Percentiles rank a stretch among this genome's conserved stretches.
Conservation (phyloP, 257 asterid genomes). For the Fraxinus cuspidata region DNA sequence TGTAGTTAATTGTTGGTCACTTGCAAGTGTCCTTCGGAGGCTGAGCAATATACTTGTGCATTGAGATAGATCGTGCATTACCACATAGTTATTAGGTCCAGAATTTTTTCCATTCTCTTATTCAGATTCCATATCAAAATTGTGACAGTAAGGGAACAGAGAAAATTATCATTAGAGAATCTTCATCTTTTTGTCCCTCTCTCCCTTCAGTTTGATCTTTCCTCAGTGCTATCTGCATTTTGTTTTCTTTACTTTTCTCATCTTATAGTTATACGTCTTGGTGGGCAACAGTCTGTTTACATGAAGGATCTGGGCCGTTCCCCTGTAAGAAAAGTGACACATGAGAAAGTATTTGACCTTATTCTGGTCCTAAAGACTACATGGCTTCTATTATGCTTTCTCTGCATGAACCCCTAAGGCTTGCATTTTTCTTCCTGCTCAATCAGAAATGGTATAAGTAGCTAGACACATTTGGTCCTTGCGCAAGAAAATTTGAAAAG, state of each 20-base stretch:
- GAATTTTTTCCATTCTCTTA: not conserved
- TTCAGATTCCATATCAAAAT: not conserved
- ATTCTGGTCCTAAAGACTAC: conserved; percentile 26
- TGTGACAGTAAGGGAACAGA: too few species aligned
- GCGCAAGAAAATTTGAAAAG: not conserved
- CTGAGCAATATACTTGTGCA: conserved; percentile 6
- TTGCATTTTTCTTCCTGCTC: not conserved
- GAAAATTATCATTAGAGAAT: not conserved
- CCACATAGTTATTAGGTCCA: not conserved
- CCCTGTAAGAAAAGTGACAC: not conserved
- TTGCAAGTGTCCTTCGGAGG: not conserved
- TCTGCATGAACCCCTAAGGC: not conserved
- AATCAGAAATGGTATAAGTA: too few species aligned
- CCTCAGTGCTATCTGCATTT: not conserved
- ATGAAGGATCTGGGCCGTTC: not conserved
- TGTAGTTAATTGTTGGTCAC: not conserved
- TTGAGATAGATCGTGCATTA: not conserved
- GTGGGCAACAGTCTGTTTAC: not conserved
- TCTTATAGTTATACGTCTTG: not conserved
- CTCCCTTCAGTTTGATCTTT: not conserved
- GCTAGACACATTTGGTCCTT: not conserved
- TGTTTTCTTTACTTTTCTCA: not conserved
- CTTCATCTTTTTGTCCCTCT: not conserved
- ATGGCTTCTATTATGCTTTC: not conserved
- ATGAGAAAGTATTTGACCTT: not conserved